These are phyloP conservation scores for Aspergillus sp. DNA, from an alignment of 2,329 filamentous ascomycete species.

Conservation along the genomic window DNA sequence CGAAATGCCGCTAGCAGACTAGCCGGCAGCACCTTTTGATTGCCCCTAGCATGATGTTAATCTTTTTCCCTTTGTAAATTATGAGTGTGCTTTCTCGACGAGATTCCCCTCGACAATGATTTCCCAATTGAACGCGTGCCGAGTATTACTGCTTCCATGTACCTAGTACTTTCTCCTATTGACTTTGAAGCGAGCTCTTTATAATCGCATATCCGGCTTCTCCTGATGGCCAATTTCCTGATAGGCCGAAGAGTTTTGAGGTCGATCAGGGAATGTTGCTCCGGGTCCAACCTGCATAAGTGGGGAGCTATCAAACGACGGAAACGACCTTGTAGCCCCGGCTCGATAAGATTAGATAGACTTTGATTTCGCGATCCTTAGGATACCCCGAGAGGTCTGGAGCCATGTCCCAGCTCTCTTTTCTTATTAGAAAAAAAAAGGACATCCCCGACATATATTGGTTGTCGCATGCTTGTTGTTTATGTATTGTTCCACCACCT, in stretches of 20 bases:
- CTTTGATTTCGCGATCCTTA: no score
- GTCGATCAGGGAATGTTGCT: no score
- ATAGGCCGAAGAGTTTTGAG: no score
- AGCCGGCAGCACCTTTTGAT: conserved; percentile 87
- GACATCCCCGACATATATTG: neutral
- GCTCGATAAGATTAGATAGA: no score
- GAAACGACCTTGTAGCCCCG: no score
- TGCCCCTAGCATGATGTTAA: neutral
- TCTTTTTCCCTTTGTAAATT: conserved; percentile 30
- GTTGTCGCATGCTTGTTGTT: neutral
- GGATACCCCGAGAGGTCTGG: no score
- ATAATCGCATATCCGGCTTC: neutral
- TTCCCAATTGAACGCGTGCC: neutral
- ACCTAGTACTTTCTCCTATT: neutral
- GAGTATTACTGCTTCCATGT: neutral
- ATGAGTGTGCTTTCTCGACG: conserved; percentile 32
- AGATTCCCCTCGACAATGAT: conserved; percentile 29
- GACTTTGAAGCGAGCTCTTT: conserved; percentile 4
- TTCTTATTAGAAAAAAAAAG: no score
- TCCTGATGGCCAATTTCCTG: neutral
- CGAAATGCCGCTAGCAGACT: conserved; percentile 91
- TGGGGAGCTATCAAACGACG: no score
- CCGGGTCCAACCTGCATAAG: no score
- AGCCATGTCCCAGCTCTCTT: no score
- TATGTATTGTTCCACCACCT: neutral